Evolutionary conservation across 495 filamentous ascomycete genomes (phyloP).

Genomic region (Wilcoxina mikolae): DNA sequence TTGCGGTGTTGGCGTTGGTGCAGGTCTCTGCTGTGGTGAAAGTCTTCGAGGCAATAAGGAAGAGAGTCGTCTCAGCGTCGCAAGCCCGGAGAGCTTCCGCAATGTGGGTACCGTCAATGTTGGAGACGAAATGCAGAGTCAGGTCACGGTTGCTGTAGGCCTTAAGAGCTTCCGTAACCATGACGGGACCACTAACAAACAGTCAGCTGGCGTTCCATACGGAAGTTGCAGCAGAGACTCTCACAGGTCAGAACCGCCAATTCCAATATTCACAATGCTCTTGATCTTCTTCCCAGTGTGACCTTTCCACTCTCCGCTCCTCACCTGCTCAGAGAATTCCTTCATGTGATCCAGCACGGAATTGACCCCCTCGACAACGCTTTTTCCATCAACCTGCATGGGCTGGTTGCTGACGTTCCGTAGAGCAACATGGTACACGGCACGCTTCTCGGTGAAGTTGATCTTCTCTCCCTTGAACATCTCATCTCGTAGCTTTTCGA

Average conservation of each 20-base stretch:
- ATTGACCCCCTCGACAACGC: slow-evolving; percentile 90
- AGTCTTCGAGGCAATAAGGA: slow-evolving; percentile 96
- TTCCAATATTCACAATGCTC: slow-evolving; percentile 93
- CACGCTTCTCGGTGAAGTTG: slow-evolving; percentile 95
- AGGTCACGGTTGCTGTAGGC: slow-evolving; percentile 71
- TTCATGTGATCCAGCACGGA: slow-evolving; percentile 90
- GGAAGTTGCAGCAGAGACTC: slow-evolving; percentile 25
- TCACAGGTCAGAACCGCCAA: slow-evolving; percentile 95
- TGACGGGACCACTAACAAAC: slow-evolving; percentile 67
- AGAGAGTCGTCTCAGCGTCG: slow-evolving; percentile 90
- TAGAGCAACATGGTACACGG: slow-evolving; percentile 88
- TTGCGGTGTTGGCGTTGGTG: slow-evolving; percentile 93
- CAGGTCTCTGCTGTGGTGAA: slow-evolving; percentile 97
- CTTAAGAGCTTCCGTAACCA: slow-evolving; percentile 96
- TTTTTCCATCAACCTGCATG: slow-evolving; percentile 87
- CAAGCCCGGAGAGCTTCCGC: slow-evolving; percentile 80
- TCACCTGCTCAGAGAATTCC: slow-evolving; percentile 85
- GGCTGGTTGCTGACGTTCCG: slow-evolving; percentile 71
- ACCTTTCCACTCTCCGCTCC: slow-evolving; percentile 94
- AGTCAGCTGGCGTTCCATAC: slow-evolving; percentile 28
- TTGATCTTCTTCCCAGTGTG: slow-evolving; percentile 96
- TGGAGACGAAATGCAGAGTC: slow-evolving; percentile 94
- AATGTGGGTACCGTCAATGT: slow-evolving; percentile 97
- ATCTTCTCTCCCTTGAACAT: slow-evolving; percentile 98
- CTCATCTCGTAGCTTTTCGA: slow-evolving; percentile 85